Conservation (phyloP, 2,329 filamentous ascomycete species). For the Xylariomycetidae sp. region DNA sequence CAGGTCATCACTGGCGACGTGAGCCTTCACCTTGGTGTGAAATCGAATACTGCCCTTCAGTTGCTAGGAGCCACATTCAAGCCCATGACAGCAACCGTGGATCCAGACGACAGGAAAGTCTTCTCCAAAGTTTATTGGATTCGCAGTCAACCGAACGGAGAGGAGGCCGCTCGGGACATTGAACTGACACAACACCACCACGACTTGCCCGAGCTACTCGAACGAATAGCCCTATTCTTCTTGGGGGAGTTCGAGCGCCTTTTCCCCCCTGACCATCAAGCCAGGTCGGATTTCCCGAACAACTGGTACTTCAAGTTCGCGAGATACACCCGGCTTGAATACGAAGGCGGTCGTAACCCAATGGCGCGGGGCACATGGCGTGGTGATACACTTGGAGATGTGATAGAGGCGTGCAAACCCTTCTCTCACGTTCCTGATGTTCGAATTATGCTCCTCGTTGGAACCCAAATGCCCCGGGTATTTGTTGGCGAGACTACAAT, state of each 20-base stretch:
- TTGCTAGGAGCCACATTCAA: background rate
- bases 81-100: background rate
- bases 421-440: constrained; percentile 8
- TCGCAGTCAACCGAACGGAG: constrained; percentile 2
- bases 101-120: constrained; percentile 1
- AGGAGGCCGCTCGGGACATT: constrained; percentile 4
- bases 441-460: constrained; percentile 13
- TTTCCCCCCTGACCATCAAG: constrained; percentile 4
- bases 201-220: constrained; percentile 4
- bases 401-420: constrained; percentile 2
- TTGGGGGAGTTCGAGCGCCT: constrained; percentile 8
- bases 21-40: background rate
- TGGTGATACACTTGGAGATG: constrained; percentile 6
- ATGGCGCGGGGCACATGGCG: constrained; percentile 7
- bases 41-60: constrained; percentile 1
- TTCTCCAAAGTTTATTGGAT: constrained; percentile 8
- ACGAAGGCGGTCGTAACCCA: constrained; percentile 4
- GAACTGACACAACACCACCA: constrained; percentile 1
- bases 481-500: constrained; percentile 11
- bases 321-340: constrained; percentile 3
- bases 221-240: constrained; percentile 10
- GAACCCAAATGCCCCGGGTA: constrained; percentile 7
- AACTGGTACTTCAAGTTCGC: constrained; percentile 10
- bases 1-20: constrained; percentile 1
- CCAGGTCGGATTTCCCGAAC: constrained; percentile 1